phyloP scores from a whole-genome alignment of 306 rosid species.

The Castanea sativa region DNA sequence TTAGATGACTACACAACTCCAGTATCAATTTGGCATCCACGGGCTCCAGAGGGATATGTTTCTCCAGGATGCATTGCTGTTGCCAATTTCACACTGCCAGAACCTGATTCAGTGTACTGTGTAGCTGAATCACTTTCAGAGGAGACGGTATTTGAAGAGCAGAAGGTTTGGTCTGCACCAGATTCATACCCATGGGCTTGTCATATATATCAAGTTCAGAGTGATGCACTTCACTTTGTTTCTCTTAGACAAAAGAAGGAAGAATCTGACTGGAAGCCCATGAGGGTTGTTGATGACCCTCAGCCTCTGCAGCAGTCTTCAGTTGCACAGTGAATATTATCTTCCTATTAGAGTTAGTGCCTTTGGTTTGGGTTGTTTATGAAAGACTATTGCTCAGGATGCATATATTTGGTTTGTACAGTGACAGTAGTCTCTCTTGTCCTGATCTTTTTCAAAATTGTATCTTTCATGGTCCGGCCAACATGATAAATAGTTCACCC shows the following conservation, averaged over 20 bases:
- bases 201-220: slow-evolving; percentile 78
- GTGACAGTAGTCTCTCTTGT: background rate
- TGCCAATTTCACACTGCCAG: slow-evolving; percentile 67
- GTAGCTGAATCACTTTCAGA: slow-evolving; percentile 70
- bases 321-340: slow-evolving; percentile 13
- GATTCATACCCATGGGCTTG: slow-evolving; percentile 93
- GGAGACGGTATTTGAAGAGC: slow-evolving; percentile 79
- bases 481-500: background rate
- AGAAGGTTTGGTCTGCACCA: slow-evolving; percentile 80
- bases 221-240: slow-evolving; percentile 88
- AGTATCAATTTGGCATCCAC: slow-evolving; percentile 86
- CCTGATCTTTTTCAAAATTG: background rate
- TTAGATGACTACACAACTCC: slow-evolving; percentile 63
- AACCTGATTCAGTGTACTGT: slow-evolving; percentile 62
- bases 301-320: slow-evolving; percentile 33
- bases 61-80: slow-evolving; percentile 84
- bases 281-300: slow-evolving; percentile 63
- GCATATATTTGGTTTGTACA: background rate
- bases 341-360: background rate
- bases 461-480: background rate
- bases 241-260: slow-evolving; percentile 75
- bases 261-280: slow-evolving; percentile 76
- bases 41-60: slow-evolving; percentile 91
- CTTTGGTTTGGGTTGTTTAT: background rate
- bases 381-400: background rate